Evolutionary conservation across 352 stramenopile species (phyloP).

Genomic region (Globisporangium okanoganense): DNA sequence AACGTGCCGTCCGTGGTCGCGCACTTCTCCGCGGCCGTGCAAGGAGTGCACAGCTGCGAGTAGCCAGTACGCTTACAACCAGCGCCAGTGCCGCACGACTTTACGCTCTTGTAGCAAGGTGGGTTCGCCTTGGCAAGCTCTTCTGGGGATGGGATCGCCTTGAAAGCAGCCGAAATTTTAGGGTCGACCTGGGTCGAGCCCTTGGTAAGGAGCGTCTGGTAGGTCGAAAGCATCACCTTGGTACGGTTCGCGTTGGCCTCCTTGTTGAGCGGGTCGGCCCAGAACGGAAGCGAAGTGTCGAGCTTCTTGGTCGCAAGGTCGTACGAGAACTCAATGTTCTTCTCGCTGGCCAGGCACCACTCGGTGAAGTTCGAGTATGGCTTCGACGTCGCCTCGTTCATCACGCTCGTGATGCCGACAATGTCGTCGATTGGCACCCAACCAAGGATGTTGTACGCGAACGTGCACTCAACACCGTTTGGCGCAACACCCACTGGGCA

Average conservation of each 20-base stretch:
- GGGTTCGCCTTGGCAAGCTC: constrained; percentile 51
- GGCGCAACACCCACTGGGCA: constrained; percentile 52
- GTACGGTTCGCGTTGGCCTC: constrained; percentile 50
- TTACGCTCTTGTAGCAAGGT: constrained; percentile 65
- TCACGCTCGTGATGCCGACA: constrained; percentile 66
- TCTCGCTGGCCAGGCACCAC: constrained; percentile 53
- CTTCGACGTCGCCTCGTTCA: constrained; percentile 39
- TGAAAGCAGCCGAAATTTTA: constrained; percentile 33
- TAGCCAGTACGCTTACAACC: constrained; percentile 69
- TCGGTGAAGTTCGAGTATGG: constrained; percentile 61
- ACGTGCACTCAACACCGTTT: constrained; percentile 71
- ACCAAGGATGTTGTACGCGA: constrained; percentile 71
- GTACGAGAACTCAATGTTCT: constrained; percentile 57
- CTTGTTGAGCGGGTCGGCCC: constrained; percentile 52
- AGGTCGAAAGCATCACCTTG: constrained; percentile 42
- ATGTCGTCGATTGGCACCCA: constrained; percentile 79
- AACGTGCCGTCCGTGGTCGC: constrained; percentile 42
- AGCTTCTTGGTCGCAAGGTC: constrained; percentile 33
- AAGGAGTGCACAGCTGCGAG: constrained; percentile 69
- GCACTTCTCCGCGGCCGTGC: constrained; percentile 30
- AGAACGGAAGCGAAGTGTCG: constrained; percentile 50
- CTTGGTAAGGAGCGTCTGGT: constrained; percentile 38
- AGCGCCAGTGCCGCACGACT: constrained; percentile 37
- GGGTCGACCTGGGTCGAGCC: constrained; percentile 41
- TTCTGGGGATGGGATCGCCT: constrained; percentile 36